Base-by-base conservation (phyloP, 257 asterid species). In the Lithospermum erythrorhizon region DNA sequence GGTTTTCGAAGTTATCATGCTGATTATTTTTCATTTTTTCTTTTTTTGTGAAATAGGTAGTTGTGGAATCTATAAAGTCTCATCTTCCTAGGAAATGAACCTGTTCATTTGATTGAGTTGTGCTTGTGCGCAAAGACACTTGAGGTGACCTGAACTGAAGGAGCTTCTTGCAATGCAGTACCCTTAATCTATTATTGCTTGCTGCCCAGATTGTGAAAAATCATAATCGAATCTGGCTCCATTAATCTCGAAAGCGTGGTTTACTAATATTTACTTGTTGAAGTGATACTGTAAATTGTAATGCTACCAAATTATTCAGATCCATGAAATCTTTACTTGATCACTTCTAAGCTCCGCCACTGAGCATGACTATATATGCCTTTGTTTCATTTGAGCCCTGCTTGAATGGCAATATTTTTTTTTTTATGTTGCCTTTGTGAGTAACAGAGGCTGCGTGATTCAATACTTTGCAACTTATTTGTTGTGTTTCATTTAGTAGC, bases 1-100 rank as follows among this genome's bases (percentile, higher is more conserved):
- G 14, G 24, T 19, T 16, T 6, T 56, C 27, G 8, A 56, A 60
- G 52, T 32, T 56, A 21, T 65, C 21, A 35, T 60, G 54, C 58
- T 25, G 0, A 55, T 8, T 9, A 25, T 35, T 16, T 51, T 15
- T 7, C 6, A 13, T 8, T 21, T 67, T 8, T 21, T 67, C 21
- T 19, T 30, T 48, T 23, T 30, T 41, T 13, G n/a, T 55, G 45
- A 64, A 30, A 35, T 83, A 93, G 97, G 99, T 93, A 68, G 99
- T 93, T 56, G 97, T 93, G 73, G 99, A 93, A 77, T 86, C 99
- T 55, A 70, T 83, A 53, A 89, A 85, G 73, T 82, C 94, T 68
- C 82, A 83, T 81, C 94, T 89, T 60, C 72, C 84, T 23, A 71
- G 79, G 79, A 80, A 72, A 60, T 83, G 82, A 73, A 65, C 70